Percentiles rank a stretch among this genome's conserved stretches.
These are phyloP conservation scores for Alternaria solani DNA, from an alignment of 2,329 filamentous ascomycete species.

Conservation along the genomic window DNA sequence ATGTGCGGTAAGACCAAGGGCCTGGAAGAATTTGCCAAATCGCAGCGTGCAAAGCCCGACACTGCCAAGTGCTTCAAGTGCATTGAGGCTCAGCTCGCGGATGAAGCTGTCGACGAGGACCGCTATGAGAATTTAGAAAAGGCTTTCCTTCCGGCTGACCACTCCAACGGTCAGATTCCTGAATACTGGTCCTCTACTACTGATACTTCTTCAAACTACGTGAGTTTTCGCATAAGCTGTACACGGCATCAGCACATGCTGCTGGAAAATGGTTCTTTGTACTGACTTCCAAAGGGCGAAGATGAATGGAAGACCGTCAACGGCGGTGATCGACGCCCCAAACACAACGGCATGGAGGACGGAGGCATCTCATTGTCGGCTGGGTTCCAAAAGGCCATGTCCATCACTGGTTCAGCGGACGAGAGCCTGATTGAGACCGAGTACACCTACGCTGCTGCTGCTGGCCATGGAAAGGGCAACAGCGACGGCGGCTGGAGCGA, in stretches of 20 bases:
- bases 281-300: slow-evolving; percentile 26
- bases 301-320: slow-evolving; percentile 17
- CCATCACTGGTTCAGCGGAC: slow-evolving; percentile 15
- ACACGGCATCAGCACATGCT: neutral
- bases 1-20: slow-evolving; percentile 58
- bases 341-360: slow-evolving; percentile 6
- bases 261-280: too few species aligned
- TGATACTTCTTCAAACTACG: slow-evolving; percentile 29
- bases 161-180: slow-evolving; percentile 19
- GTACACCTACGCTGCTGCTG: slow-evolving; percentile 13
- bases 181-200: slow-evolving; percentile 32
- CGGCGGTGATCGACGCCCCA: slow-evolving; percentile 6
- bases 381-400: slow-evolving; percentile 26
- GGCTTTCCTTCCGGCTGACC: slow-evolving; percentile 31
- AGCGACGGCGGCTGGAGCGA: slow-evolving; percentile 22
- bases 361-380: slow-evolving; percentile 28
- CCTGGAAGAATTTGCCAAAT: slow-evolving; percentile 60
- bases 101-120: slow-evolving; percentile 37
- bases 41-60: slow-evolving; percentile 57
- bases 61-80: slow-evolving; percentile 49
- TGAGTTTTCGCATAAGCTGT: slow-evolving; percentile 14
- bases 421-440: slow-evolving; percentile 34
- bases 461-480: slow-evolving; percentile 9
- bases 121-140: slow-evolving; percentile 39
- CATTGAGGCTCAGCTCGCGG: slow-evolving; percentile 34